Evolutionary conservation across 352 stramenopile species (phyloP).

Genomic region (Phytophthora europaea): DNA sequence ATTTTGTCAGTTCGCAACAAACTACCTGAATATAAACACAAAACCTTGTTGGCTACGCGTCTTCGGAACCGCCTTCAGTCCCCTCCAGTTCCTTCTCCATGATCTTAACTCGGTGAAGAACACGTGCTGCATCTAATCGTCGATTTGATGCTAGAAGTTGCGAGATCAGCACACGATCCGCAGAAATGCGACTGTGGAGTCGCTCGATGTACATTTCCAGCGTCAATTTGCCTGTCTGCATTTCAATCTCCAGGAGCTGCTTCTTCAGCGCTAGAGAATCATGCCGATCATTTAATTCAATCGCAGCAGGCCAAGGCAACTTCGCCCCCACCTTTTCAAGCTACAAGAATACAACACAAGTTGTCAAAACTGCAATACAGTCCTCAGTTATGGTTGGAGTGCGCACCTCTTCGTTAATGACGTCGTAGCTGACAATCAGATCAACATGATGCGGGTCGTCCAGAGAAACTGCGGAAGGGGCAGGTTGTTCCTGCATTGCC

Average conservation of each 20-base stretch:
- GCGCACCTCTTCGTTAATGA: conserved; percentile 86
- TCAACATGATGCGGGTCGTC: conserved; percentile 73
- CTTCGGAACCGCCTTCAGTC: conserved; percentile 33
- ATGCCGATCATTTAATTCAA: conserved; percentile 61
- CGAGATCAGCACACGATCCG: conserved; percentile 61
- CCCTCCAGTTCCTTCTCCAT: conserved; percentile 83
- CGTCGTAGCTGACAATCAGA: conserved; percentile 87
- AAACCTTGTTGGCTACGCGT: conserved; percentile 18
- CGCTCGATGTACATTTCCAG: conserved; percentile 73
- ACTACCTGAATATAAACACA: conserved; percentile 9
- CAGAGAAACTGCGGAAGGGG: background rate
- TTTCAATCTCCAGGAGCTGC: conserved; percentile 86
- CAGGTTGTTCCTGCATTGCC: conserved; percentile 5
- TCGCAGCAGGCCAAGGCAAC: conserved; percentile 40
- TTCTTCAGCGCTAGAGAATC: conserved; percentile 83
- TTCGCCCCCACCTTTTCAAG: conserved; percentile 74
- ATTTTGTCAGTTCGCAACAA: background rate
- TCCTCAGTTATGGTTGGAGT: background rate
- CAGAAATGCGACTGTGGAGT: conserved; percentile 58
- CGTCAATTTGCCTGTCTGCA: conserved; percentile 83
- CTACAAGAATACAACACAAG: conserved; percentile 32
- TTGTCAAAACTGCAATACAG: conserved; percentile 4
- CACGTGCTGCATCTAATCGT: conserved; percentile 69
- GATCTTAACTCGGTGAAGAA: conserved; percentile 78
- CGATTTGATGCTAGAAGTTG: conserved; percentile 52